These are phyloP conservation scores for Pseudogymnoascus sp. DNA, from an alignment of 2,329 filamentous ascomycete species.

Conservation along the genomic window DNA sequence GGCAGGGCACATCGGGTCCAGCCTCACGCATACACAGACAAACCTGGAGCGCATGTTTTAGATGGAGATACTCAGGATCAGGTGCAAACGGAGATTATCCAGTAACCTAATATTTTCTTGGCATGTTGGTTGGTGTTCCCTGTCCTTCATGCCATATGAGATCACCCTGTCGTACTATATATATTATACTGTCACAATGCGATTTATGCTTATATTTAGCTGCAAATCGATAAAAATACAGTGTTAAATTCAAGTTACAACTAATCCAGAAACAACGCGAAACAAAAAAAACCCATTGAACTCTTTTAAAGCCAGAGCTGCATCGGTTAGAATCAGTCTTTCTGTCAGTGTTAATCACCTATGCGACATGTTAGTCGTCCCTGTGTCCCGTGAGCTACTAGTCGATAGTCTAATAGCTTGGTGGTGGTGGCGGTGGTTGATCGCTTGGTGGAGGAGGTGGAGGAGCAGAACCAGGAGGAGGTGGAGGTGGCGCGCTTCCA, in stretches of 20 bases:
- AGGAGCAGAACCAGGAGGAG: constrained; percentile 51
- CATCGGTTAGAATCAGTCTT: not conserved
- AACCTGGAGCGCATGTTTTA: not conserved
- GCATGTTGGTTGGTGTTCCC: not conserved
- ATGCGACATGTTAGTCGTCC: constrained; percentile 1
- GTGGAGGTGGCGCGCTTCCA: constrained; percentile 51
- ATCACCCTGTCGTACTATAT: not conserved
- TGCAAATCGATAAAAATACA: constrained; percentile 1
- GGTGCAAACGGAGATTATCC: not conserved
- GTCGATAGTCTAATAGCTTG: constrained; percentile 21
- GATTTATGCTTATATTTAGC: constrained; percentile 5
- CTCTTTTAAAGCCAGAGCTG: not conserved
- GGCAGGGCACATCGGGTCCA: not conserved
- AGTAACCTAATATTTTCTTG: not conserved
- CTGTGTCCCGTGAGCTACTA: not conserved
- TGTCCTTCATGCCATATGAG: not conserved
- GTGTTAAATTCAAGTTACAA: not conserved
- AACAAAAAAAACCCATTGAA: not conserved
- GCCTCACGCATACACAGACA: not conserved
- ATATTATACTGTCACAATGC: not conserved
- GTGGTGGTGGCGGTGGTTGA: constrained; percentile 54
- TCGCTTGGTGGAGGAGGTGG: constrained; percentile 52
- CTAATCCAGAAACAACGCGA: not conserved
- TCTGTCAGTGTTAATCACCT: constrained; percentile 5
- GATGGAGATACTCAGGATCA: not conserved